Conservation (phyloP, 2,329 filamentous ascomycete species). For the Akanthomyces muscarius region DNA sequence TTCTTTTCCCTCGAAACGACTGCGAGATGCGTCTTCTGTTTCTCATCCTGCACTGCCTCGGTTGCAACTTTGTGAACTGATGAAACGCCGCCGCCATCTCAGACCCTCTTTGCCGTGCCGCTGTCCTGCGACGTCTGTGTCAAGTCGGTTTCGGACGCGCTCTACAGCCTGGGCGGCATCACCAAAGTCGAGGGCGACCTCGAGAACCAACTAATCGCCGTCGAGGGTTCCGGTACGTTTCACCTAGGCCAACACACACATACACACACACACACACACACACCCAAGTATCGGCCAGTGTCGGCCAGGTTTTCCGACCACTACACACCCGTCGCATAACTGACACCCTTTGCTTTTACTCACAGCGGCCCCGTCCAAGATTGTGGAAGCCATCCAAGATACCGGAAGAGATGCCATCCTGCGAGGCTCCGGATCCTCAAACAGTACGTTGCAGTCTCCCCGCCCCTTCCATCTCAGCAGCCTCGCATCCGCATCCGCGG, state of each 20-base stretch:
- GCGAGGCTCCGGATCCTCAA: constrained; percentile 77
- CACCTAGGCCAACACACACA: not conserved
- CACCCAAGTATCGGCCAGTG: no score
- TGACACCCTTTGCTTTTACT: not conserved
- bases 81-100: constrained; percentile 19
- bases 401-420: constrained; percentile 94
- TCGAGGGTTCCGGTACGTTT: constrained; percentile 72
- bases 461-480: not conserved
- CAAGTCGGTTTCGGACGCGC: constrained; percentile 74
- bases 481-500: not conserved
- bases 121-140: constrained; percentile 89
- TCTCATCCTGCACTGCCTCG: constrained; percentile 20
- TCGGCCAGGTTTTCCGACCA: no score
- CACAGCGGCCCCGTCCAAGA: constrained; percentile 76
- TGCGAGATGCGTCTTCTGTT: not conserved
- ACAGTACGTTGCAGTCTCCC: constrained; percentile 55
- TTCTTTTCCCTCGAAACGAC: not conserved
- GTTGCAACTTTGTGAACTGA: constrained; percentile 12
- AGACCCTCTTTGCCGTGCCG: constrained; percentile 94
- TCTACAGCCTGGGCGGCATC: constrained; percentile 76
- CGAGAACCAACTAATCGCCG: constrained; percentile 74
- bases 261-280: no score
- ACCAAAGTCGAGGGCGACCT: constrained; percentile 78
- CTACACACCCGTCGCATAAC: not conserved
- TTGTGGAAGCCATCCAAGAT: constrained; percentile 81